Evolutionary conservation across 176 grass and related monocot genomes (phyloP).

Genomic region (Bolboschoenus planiculmis): DNA sequence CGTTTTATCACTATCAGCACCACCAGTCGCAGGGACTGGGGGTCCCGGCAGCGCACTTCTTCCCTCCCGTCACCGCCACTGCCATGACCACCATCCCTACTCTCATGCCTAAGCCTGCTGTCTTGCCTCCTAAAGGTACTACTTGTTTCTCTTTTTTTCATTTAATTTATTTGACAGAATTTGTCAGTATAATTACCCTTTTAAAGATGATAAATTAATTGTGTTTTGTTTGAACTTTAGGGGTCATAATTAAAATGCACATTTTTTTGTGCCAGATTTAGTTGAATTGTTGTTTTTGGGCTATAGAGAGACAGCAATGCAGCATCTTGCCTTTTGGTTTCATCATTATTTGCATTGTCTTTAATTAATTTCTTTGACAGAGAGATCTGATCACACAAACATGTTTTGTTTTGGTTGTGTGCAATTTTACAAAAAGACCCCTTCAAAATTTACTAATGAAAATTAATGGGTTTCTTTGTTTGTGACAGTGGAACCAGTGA

Average conservation of each 20-base stretch:
- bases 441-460: neutral
- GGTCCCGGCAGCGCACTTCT: conserved; percentile 72
- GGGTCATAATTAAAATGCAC: neutral
- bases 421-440: neutral
- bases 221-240: neutral
- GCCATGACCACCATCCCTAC: conserved; percentile 40
- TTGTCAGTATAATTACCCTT: neutral
- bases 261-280: neutral
- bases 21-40: conserved; percentile 78
- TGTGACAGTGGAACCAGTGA: conserved; percentile 61
- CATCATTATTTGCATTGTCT: neutral
- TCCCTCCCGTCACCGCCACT: conserved; percentile 38
- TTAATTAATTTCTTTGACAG: neutral
- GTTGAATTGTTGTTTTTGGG: neutral
- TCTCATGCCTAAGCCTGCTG: conserved; percentile 63
- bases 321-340: neutral
- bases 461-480: conserved; percentile 14
- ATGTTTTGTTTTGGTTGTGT: conserved; percentile 15
- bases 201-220: neutral
- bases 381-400: neutral
- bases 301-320: neutral
- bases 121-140: conserved; percentile 68
- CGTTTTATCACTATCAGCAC: conserved; percentile 78
- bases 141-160: neutral
- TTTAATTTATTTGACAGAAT: neutral